Evolutionary conservation across 2,329 filamentous ascomycete genomes (phyloP).

Genomic region (Didymella segeticola): DNA sequence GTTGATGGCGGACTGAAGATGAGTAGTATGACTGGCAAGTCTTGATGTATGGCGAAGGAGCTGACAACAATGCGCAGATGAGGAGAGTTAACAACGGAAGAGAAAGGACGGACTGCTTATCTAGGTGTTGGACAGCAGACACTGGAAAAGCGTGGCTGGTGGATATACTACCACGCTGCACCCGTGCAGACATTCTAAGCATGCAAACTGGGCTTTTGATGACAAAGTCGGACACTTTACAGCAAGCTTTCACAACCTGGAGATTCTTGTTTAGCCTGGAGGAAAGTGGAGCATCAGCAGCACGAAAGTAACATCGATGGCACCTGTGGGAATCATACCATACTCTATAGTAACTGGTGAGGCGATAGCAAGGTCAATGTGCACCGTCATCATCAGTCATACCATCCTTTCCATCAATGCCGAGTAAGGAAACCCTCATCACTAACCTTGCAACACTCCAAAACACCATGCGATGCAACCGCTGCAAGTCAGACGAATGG

Average conservation of each 20-base stretch:
- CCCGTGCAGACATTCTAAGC: too few species aligned
- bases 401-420: not conserved
- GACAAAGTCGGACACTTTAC: too few species aligned
- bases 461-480: slow-evolving; percentile 6
- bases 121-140: too few species aligned
- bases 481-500: not conserved
- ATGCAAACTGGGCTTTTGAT: too few species aligned
- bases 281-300: too few species aligned
- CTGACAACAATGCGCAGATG: not conserved
- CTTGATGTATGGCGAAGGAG: not conserved
- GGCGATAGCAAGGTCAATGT: slow-evolving; percentile 6
- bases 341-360: not conserved
- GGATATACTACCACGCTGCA: too few species aligned
- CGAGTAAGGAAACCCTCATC: not conserved
- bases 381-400: not conserved
- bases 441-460: not conserved
- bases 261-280: too few species aligned
- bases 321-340: not conserved
- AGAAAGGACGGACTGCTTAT: too few species aligned
- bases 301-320: too few species aligned
- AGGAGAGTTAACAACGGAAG: not conserved
- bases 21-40: slow-evolving; percentile 27
- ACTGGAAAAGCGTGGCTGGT: too few species aligned
- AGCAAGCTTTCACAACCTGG: too few species aligned
- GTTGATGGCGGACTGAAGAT: slow-evolving; percentile 55